Percentiles rank a stretch among this genome's conserved stretches.
Evolutionary conservation across 2,329 filamentous ascomycete species (phyloP).

Genomic region (Fusarium caatingaense): DNA sequence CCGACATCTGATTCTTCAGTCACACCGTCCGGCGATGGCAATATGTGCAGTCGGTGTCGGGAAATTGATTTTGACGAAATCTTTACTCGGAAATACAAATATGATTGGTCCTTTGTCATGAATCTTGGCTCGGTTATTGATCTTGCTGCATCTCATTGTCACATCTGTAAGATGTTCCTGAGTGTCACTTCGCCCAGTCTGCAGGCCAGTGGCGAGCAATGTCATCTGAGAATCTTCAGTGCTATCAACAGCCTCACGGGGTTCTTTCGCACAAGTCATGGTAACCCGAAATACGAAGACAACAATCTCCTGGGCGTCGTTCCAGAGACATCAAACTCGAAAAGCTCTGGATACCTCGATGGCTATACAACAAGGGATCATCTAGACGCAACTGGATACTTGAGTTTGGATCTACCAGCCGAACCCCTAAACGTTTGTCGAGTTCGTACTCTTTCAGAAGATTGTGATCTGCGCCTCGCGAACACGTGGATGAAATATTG

Average conservation of each 20-base stretch:
- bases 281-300: neutral
- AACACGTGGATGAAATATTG: neutral
- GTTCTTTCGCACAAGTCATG: neutral
- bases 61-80: neutral
- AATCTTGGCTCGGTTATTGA: neutral
- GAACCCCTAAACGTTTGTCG: neutral
- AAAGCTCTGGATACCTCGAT: too few species aligned
- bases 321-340: neutral
- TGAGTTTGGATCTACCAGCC: neutral
- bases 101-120: neutral
- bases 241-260: fast-evolving
- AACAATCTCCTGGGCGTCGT: neutral
- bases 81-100: neutral
- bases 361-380: too few species aligned
- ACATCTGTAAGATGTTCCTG: neutral
- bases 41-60: neutral
- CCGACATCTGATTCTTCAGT: neutral
- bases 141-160: neutral
- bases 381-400: neutral
- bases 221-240: neutral
- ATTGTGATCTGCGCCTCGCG: neutral
- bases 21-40: neutral
- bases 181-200: neutral
- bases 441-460: neutral
- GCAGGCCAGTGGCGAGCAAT: neutral